Evolutionary conservation across 495 filamentous ascomycete species (phyloP).

Genomic region (Neurospora tetraspora): DNA sequence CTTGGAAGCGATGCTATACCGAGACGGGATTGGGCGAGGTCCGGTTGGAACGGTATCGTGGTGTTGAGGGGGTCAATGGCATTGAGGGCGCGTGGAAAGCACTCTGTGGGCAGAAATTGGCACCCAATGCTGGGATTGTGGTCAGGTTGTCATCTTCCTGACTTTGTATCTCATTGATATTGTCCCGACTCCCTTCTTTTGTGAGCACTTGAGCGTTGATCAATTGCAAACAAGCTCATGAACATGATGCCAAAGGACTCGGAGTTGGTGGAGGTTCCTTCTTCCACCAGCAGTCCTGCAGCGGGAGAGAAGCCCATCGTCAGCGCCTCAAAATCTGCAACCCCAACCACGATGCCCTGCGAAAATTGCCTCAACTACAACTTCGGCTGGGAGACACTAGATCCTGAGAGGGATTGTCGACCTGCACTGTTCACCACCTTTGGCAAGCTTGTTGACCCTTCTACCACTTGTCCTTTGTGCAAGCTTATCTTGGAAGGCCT

Average conservation of each 20-base stretch:
- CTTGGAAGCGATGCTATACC: neutral
- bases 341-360: neutral
- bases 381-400: neutral
- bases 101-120: neutral
- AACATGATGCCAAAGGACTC: no score
- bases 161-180: no score
- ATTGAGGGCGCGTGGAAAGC: conserved; percentile 3
- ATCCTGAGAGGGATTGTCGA: no score
- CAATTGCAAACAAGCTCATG: no score
- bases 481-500: neutral
- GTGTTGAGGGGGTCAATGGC: neutral
- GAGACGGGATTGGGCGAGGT: neutral
- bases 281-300: no score
- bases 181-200: no score
- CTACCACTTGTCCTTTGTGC: neutral
- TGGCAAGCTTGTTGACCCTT: neutral
- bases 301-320: no score
- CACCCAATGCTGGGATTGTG: neutral
- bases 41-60: neutral
- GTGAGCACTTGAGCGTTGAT: no score
- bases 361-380: neutral
- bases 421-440: neutral
- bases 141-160: no score
- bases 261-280: no score
- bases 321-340: no score